These are phyloP conservation scores for Boletus reticulatus DNA, from an alignment of 768 basidiomycete species.

Conservation along the genomic window DNA sequence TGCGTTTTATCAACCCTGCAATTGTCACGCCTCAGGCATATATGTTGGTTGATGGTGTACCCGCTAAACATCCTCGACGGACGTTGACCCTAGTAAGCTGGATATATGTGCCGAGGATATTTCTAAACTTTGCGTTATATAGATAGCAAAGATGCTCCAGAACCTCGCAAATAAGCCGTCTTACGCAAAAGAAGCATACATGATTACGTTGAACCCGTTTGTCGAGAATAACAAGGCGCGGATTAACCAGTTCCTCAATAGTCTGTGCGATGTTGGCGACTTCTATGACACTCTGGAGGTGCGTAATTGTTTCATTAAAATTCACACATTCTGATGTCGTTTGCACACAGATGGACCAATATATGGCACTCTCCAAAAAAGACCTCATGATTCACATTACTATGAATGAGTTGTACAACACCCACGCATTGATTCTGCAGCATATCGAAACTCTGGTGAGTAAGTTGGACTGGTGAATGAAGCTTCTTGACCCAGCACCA, in stretches of 20 bases:
- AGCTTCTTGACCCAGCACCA: constrained; percentile 1
- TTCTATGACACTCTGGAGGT: constrained; percentile 99
- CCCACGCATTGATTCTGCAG: constrained; percentile 91
- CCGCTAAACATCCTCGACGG: constrained; percentile 95
- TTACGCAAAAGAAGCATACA: constrained; percentile 96
- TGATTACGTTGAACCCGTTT: constrained; percentile 98
- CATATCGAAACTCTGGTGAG: constrained; percentile 93
- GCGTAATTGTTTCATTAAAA: constrained; percentile 15
- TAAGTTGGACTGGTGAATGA: constrained; percentile 1
- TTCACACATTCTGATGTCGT: neutral
- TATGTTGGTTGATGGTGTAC: constrained; percentile 98
- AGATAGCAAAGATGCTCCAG: constrained; percentile 99
- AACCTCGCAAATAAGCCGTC: constrained; percentile 99
- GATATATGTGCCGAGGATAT: neutral
- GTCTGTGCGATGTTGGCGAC: constrained; percentile 96
- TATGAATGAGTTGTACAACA: constrained; percentile 98
- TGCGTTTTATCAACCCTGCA: constrained; percentile 99
- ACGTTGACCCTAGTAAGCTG: constrained; percentile 80
- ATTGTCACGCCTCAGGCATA: constrained; percentile 99
- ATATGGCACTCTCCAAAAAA: constrained; percentile 99
- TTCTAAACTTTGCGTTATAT: constrained; percentile 3
- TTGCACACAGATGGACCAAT: constrained; percentile 90
- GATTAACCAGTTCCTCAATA: constrained; percentile 96
- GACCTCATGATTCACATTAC: constrained; percentile 98
- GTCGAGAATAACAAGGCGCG: constrained; percentile 98